These are phyloP conservation scores for Claviceps sp. DNA, from an alignment of 2,329 filamentous ascomycete genomes.

Conservation along the genomic window DNA sequence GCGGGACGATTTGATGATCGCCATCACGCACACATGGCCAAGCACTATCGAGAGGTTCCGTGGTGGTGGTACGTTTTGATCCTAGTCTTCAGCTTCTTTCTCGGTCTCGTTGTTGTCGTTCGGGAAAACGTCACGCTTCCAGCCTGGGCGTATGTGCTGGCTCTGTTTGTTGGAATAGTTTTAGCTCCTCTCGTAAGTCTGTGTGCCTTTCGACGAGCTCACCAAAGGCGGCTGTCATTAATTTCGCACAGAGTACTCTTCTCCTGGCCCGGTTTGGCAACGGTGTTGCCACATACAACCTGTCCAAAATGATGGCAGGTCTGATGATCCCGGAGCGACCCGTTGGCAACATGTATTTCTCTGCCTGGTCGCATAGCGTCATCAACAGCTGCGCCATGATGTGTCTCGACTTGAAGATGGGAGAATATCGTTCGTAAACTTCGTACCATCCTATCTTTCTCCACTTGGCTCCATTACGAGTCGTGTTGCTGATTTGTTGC, in stretches of 20 bases:
- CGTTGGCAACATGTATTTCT: slow-evolving; percentile 44
- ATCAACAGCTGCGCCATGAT: slow-evolving; percentile 36
- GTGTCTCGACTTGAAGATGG: slow-evolving; percentile 42
- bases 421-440: slow-evolving; percentile 46
- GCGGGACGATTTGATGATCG: slow-evolving; percentile 30
- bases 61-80: slow-evolving; percentile 23
- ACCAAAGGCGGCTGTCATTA: background rate
- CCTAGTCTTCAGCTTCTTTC: slow-evolving; percentile 18
- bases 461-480: background rate
- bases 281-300: slow-evolving; percentile 28
- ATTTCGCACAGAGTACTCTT: slow-evolving; percentile 28
- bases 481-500: background rate
- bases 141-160: slow-evolving; percentile 22
- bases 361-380: slow-evolving; percentile 44
- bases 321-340: slow-evolving; percentile 36
- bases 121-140: slow-evolving; percentile 23
- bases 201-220: background rate
- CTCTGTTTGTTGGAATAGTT: slow-evolving; percentile 15
- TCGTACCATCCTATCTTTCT: slow-evolving; percentile 11
- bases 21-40: slow-evolving; percentile 38
- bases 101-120: slow-evolving; percentile 21
- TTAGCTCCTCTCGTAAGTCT: slow-evolving; percentile 1
- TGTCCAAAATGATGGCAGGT: slow-evolving; percentile 44
- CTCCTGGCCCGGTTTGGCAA: slow-evolving; percentile 40
- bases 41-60: slow-evolving; percentile 34